These are phyloP conservation scores for Backusella australiensis DNA, from an alignment of 192 early-diverging fungal genomes.

Conservation along the genomic window DNA sequence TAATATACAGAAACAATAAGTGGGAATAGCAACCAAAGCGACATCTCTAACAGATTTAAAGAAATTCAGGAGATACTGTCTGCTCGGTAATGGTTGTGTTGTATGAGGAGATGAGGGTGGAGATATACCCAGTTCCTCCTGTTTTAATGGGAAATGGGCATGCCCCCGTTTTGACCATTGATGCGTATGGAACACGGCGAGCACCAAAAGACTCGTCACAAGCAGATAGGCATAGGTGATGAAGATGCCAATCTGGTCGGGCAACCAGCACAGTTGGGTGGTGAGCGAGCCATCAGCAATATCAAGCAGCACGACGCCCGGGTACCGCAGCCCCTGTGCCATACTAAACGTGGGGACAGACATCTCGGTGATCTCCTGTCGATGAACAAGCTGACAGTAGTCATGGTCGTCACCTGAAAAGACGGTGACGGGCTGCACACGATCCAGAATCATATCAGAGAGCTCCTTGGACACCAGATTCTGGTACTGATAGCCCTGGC, in stretches of 20 bases:
- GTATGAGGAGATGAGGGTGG: not conserved
- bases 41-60: slow-evolving; percentile 7
- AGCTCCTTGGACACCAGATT: slow-evolving; percentile 68
- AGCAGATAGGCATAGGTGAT: slow-evolving; percentile 31
- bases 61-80: not conserved
- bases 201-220: not conserved
- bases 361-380: slow-evolving; percentile 14
- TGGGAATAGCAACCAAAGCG: not conserved
- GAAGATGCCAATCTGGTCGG: slow-evolving; percentile 66
- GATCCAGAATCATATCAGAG: slow-evolving; percentile 54
- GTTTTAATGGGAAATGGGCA: not conserved
- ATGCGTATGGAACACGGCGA: not conserved
- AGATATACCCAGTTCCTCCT: not conserved
- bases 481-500: slow-evolving; percentile 82
- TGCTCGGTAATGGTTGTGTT: not conserved
- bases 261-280: slow-evolving; percentile 53
- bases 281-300: slow-evolving; percentile 24
- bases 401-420: slow-evolving; percentile 97
- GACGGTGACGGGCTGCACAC: slow-evolving; percentile 62
- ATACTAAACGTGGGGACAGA: slow-evolving; percentile 64
- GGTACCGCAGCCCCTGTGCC: slow-evolving; percentile 53
- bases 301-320: slow-evolving; percentile 57
- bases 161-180: not conserved
- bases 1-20: slow-evolving; percentile 3
- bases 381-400: slow-evolving; percentile 69